These are phyloP conservation scores for Pseudocercospora fuligena DNA, from an alignment of 2,329 filamentous ascomycete species.

Conservation along the genomic window DNA sequence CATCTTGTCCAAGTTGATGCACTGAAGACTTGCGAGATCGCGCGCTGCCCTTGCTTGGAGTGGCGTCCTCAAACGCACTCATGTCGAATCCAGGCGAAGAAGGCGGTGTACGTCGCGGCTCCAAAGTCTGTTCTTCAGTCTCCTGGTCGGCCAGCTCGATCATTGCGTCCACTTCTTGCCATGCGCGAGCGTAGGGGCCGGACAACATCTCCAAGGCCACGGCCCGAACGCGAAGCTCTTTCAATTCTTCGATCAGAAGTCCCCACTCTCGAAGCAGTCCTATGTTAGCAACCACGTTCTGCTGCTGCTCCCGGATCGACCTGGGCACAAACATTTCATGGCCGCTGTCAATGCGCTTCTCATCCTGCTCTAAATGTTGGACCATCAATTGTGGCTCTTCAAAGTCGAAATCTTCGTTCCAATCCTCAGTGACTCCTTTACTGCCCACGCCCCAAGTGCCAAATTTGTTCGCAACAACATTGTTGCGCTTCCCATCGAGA, in stretches of 20 bases:
- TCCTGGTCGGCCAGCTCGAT: constrained; percentile 79
- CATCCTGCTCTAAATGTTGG: constrained; percentile 43
- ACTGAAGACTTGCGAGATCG: constrained; percentile 9
- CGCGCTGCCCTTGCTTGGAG: constrained; percentile 16
- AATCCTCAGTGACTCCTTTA: constrained; percentile 81
- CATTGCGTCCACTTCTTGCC: constrained; percentile 84
- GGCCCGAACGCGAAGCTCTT: constrained; percentile 73
- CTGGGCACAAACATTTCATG: constrained; percentile 72
- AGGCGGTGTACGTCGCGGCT: constrained; percentile 58
- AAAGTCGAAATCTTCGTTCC: constrained; percentile 90
- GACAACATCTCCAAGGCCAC: constrained; percentile 68
- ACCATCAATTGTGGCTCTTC: constrained; percentile 50
- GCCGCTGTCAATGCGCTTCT: constrained; percentile 51
- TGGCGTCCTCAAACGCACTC: constrained; percentile 59
- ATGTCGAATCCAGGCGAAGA: constrained; percentile 64
- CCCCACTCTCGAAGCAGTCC: constrained; percentile 83
- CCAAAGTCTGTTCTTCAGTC: constrained; percentile 59
- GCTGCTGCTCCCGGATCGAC: constrained; percentile 79
- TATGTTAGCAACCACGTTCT: constrained; percentile 80
- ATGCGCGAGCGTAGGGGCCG: constrained; percentile 65
- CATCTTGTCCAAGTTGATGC: constrained; percentile 5
- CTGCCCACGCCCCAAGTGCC: constrained; percentile 81
- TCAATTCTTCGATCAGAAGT: constrained; percentile 79
- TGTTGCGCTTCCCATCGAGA: constrained; percentile 56
- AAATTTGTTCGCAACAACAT: constrained; percentile 69